Base-by-base conservation (phyloP, 169 alveolate genomes). In the Plasmodium billcollinsi region DNA sequence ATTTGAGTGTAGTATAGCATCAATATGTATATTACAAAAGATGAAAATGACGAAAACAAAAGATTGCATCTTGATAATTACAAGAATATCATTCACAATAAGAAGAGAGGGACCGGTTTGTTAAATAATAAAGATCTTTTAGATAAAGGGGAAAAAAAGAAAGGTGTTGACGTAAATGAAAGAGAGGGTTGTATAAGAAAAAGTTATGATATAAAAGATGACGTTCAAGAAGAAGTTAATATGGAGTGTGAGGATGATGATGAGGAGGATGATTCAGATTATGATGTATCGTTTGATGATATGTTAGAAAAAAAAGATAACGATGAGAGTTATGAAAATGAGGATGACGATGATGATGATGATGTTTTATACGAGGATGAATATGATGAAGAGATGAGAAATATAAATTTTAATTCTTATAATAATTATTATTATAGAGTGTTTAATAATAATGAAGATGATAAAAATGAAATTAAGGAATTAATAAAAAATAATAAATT, bases 31-130 rank as follows among this genome's bases (percentile, higher is more conserved):
- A 33, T 33, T 33, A 11, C 11, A 26, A 78, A 78, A 50, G 72
- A 76, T 11, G 70, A 78, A n/a, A 63, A 78, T 43, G 73, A 71
- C n/a, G 61, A 78, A 52, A 78, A 78, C 50, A 78, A 78, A 33
- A 78, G 47, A 66, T 66, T 78, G 61, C 26, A 78, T 21, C 29
- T 67, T 5, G 50, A 78, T 33, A 78, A 50, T 14, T 78, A 78
- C 71, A 78, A 78, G 67, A 78, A 78, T 18, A 78, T 78, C 1
- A 8, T 78, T 50, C 78, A 78, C 47, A 78, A 78, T 66, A 67
- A 63, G 58, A 78, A 78, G 54, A 78, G 67, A 29, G 67, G 52
- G 15, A n/a, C 52, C 45, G 89, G 63, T 1, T 18, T 78, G 24
- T n/a, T 78, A 33, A 71, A 59, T 12, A 45, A 56, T 15, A 15